Percentiles rank a stretch among this genome's conserved stretches.
Evolutionary conservation across 768 basidiomycete genomes (phyloP).

Genomic region (Cystofilobasidium capitatum): DNA sequence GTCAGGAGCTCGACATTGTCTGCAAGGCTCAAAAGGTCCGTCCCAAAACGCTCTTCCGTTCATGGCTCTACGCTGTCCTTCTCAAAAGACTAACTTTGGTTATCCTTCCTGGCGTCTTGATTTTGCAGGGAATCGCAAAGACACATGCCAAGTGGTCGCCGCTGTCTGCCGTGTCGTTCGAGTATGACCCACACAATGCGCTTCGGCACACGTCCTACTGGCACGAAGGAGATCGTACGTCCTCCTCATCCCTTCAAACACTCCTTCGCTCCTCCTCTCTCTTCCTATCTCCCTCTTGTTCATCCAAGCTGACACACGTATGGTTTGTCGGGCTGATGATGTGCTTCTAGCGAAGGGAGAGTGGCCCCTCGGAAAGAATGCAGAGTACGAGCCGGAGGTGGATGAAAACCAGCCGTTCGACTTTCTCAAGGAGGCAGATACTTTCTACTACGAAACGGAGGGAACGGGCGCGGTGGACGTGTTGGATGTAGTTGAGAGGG

Average conservation of each 20-base stretch:
- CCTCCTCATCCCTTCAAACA: not conserved
- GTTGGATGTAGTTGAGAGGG: slow-evolving; percentile 16
- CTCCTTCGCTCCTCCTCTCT: not conserved
- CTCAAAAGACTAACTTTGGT: not conserved
- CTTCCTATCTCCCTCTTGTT: not conserved
- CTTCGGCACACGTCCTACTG: slow-evolving; percentile 91
- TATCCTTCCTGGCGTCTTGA: not conserved
- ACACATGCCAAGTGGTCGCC: slow-evolving; percentile 99
- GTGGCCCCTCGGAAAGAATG: slow-evolving; percentile 87
- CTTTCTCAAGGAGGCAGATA: slow-evolving; percentile 72
- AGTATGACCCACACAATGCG: slow-evolving; percentile 97
- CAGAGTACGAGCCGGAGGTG: slow-evolving; percentile 64
- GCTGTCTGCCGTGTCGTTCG: slow-evolving; percentile 85
- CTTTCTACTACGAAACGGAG: slow-evolving; percentile 91
- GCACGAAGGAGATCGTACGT: slow-evolving; percentile 54
- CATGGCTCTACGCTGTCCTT: not conserved
- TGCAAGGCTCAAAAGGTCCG: slow-evolving; percentile 91
- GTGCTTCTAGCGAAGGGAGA: slow-evolving; percentile 50
- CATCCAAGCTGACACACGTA: no score
- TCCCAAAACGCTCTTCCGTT: not conserved
- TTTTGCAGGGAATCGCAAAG: slow-evolving; percentile 78
- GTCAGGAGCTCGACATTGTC: slow-evolving; percentile 73
- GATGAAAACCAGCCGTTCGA: slow-evolving; percentile 73
- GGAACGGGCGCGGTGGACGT: slow-evolving; percentile 24
- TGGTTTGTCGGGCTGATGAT: no score